phyloP scores from a whole-genome alignment of 2,329 filamentous ascomycete species.

The Penicillium sp. region DNA sequence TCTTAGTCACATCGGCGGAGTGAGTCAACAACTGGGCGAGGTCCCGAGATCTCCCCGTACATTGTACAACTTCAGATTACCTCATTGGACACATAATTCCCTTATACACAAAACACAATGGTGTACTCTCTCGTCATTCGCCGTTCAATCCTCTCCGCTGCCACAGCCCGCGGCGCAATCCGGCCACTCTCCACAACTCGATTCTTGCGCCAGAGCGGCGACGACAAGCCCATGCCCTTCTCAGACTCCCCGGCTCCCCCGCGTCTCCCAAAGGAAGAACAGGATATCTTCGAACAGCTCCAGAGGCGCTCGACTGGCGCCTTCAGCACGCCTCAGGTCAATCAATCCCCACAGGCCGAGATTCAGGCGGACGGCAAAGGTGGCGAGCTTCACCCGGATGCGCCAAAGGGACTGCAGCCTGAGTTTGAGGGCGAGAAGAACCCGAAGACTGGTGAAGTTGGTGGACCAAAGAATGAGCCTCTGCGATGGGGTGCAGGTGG shows the following conservation, averaged over 20 bases:
- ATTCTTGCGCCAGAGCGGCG: slow-evolving; percentile 22
- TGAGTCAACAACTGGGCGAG: slow-evolving; percentile 2
- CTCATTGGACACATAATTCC: slow-evolving; percentile 14
- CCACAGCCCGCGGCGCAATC: slow-evolving; percentile 24
- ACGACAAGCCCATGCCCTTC: slow-evolving; percentile 37
- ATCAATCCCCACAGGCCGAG: slow-evolving; percentile 51
- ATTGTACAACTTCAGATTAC: slow-evolving; percentile 13
- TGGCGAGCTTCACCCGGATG: slow-evolving; percentile 67
- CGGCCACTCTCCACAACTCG: slow-evolving; percentile 31
- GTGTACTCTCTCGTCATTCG: slow-evolving; percentile 20
- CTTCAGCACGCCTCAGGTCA: slow-evolving; percentile 66
- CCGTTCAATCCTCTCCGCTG: slow-evolving; percentile 48
- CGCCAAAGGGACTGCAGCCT: slow-evolving; percentile 74
- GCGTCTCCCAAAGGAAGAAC: slow-evolving; percentile 81
- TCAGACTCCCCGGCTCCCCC: slow-evolving; percentile 67
- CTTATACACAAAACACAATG: slow-evolving; percentile 23
- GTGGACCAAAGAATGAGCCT: slow-evolving; percentile 96
- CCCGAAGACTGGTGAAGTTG: slow-evolving; percentile 91
- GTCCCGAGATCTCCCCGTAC: background rate
- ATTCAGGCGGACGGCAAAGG: slow-evolving; percentile 59
- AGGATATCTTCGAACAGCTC: slow-evolving; percentile 85
- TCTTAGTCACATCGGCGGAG: slow-evolving; percentile 16
- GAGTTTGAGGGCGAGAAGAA: slow-evolving; percentile 93
- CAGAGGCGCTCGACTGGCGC: slow-evolving; percentile 74
- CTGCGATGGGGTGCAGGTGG: slow-evolving; percentile 76